Percentiles rank a stretch among this genome's conserved stretches.
phyloP scores from a whole-genome alignment of 2,329 filamentous ascomycete species.

The Zymoseptoria passerinii region DNA sequence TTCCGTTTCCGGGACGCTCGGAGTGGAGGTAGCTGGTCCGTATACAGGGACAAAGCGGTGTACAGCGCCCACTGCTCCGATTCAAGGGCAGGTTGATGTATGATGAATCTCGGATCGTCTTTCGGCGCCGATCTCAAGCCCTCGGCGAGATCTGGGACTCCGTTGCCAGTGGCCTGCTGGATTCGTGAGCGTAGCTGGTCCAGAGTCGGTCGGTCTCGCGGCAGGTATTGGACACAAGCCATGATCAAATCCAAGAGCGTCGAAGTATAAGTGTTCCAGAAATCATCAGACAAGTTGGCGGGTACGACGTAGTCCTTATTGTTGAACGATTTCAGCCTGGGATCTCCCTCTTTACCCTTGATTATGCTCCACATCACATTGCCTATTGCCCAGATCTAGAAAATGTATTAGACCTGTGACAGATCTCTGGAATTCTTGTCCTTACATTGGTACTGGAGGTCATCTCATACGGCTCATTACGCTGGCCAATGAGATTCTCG shows the following conservation, averaged over 20 bases:
- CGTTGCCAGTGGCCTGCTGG: neutral
- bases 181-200: neutral
- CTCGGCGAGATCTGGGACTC: neutral
- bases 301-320: neutral
- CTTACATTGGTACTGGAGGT: neutral
- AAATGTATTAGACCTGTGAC: no score
- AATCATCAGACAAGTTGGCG: neutral
- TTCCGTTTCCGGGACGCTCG: no score
- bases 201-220: neutral
- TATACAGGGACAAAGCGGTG: no score
- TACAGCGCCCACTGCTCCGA: no score
- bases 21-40: no score
- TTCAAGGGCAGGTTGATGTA: no score
- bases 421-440: no score
- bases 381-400: neutral
- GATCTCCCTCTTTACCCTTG: neutral
- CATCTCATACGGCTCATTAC: neutral
- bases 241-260: neutral
- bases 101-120: neutral
- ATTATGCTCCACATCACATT: neutral
- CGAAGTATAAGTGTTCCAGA: neutral
- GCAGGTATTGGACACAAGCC: neutral
- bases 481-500: neutral
- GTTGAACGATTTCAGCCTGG: neutral
- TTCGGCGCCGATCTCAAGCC: neutral